phyloP scores from a whole-genome alignment of 2,329 filamentous ascomycete genomes.

The Plectosphaerella sp. region DNA sequence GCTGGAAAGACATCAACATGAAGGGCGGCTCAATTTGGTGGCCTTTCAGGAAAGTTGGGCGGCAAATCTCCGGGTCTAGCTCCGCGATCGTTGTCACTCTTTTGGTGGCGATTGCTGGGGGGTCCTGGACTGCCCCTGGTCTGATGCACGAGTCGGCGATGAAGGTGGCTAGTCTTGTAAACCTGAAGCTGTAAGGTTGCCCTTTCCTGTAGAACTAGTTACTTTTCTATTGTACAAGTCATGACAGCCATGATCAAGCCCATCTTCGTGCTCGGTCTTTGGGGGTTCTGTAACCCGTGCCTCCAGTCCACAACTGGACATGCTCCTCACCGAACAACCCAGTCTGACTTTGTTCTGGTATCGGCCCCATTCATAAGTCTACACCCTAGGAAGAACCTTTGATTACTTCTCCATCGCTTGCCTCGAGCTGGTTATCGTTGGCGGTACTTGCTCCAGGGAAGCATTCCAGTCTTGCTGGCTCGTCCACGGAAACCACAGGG shows the following conservation, averaged over 20 bases:
- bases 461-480: too few species aligned
- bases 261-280: not conserved
- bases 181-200: not conserved
- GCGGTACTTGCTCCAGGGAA: not conserved
- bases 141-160: not conserved
- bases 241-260: not conserved
- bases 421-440: too few species aligned
- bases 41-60: not conserved
- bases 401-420: too few species aligned
- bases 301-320: not conserved
- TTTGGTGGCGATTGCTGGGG: not conserved
- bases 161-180: not conserved
- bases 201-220: not conserved
- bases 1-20: conserved; percentile 3
- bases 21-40: not conserved
- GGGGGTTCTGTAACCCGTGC: not conserved
- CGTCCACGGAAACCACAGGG: not conserved
- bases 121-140: not conserved
- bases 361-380: too few species aligned
- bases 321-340: not conserved
- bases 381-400: too few species aligned
- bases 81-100: not conserved
- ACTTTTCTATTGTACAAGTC: not conserved
- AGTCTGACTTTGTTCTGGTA: not conserved
- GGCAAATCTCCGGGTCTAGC: not conserved